Evolutionary conservation across 805 yeast species (phyloP).

Genomic region (Hanseniaspora nectarophila): DNA sequence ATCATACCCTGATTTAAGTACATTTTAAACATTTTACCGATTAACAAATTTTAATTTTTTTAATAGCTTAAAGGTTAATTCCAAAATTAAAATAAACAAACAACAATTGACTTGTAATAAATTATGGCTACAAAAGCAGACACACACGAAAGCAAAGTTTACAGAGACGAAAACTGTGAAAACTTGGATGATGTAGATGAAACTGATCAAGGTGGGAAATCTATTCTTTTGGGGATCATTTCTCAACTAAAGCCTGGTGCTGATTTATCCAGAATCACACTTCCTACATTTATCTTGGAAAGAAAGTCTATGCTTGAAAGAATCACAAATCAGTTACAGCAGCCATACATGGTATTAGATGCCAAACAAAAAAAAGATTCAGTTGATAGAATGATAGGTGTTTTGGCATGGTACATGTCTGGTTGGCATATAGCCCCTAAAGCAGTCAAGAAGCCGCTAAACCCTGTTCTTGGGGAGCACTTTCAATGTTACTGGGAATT

Average conservation of each 20-base stretch:
- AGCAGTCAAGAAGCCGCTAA: conserved; percentile 93
- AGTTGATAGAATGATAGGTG: conserved; percentile 54
- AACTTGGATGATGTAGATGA: conserved; percentile 73
- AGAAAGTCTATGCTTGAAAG: conserved; percentile 94
- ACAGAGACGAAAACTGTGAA: conserved; percentile 10
- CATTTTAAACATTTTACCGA: no score
- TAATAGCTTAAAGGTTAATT: no score
- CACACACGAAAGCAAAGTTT: neutral
- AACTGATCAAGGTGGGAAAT: conserved; percentile 80
- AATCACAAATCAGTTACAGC: conserved; percentile 75
- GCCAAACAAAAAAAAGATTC: conserved; percentile 55
- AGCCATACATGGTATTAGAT: conserved; percentile 58
- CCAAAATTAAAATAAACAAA: neutral
- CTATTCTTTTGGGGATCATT: conserved; percentile 73
- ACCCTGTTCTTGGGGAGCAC: conserved; percentile 86
- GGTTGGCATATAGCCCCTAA: conserved; percentile 98
- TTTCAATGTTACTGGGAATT: conserved; percentile 89
- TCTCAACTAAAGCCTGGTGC: conserved; percentile 86
- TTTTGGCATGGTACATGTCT: conserved; percentile 81
- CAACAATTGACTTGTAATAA: neutral
- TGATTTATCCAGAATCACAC: conserved; percentile 78
- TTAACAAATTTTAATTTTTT: no score
- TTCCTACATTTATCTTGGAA: conserved; percentile 91
- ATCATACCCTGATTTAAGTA: no score
- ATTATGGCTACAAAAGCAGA: neutral